Evolutionary conservation across 257 asterid species (phyloP).

Genomic region (Ilex aquifolium): DNA sequence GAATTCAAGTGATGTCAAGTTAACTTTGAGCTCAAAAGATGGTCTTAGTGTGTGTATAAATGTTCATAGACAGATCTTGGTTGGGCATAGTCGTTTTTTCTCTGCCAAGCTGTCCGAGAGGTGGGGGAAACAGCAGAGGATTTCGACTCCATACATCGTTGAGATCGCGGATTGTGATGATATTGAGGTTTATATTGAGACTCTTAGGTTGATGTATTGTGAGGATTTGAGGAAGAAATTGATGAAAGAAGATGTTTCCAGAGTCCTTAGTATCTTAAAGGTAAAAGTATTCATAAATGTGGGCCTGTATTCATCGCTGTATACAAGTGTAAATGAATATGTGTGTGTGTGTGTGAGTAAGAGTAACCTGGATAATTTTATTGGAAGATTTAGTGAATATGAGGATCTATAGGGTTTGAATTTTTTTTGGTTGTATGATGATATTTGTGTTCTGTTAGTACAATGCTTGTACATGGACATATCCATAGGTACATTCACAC

Average conservation of each 20-base stretch:
- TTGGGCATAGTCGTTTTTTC: conserved; percentile 70
- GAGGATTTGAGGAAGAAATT: conserved; percentile 83
- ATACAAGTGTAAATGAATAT: no score
- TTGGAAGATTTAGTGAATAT: no score
- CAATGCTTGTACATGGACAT: background rate
- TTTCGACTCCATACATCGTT: conserved; percentile 54
- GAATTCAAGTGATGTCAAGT: conserved; percentile 72
- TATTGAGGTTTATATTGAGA: conserved; percentile 81
- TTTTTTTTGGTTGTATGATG: no score
- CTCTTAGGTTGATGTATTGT: conserved; percentile 78
- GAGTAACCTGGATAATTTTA: background rate
- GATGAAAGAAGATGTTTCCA: conserved; percentile 71
- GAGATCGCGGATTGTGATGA: conserved; percentile 97
- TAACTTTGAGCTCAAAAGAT: conserved; percentile 80
- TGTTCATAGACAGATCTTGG: conserved; percentile 83
- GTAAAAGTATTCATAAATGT: conserved; percentile 18
- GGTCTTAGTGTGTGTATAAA: conserved; percentile 57
- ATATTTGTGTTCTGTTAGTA: no score
- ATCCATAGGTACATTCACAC: no score
- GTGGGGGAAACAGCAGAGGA: conserved; percentile 73
- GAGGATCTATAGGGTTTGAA: no score
- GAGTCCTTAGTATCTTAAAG: conserved; percentile 86
- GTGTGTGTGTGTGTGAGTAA: background rate
- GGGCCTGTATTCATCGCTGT: background rate
- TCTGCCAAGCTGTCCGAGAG: conserved; percentile 67